A percentile compares a stretch with the other conserved stretches of the same genome.
Evolutionary conservation across 768 basidiomycete species (phyloP).

Genomic region (Dendrothele bispora): DNA sequence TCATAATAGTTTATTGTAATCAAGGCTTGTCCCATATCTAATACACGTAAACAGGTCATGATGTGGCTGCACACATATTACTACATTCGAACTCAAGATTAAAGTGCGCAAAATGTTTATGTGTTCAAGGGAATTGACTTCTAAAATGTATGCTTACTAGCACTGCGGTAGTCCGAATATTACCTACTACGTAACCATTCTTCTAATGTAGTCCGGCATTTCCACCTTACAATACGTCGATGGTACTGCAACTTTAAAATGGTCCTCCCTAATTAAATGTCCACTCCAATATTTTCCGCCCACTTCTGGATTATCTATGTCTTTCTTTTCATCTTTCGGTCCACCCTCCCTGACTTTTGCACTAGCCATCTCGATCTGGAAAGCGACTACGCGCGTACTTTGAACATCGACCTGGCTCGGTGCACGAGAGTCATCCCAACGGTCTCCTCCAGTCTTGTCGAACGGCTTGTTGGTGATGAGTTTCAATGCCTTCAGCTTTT

Average conservation of each 20-base stretch:
- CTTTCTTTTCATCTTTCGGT: constrained; percentile 20
- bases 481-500: constrained; percentile 24
- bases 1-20: too few species aligned
- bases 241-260: neutral
- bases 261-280: neutral
- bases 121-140: too few species aligned
- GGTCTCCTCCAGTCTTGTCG: constrained; percentile 14
- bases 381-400: constrained; percentile 22
- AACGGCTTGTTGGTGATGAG: constrained; percentile 19
- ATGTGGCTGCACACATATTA: too few species aligned
- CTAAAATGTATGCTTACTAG: too few species aligned
- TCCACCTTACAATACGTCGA: neutral
- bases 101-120: too few species aligned
- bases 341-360: constrained; percentile 23
- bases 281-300: constrained; percentile 23
- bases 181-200: too few species aligned
- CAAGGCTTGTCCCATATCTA: too few species aligned
- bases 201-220: neutral
- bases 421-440: constrained; percentile 26
- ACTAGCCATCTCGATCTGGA: constrained; percentile 27
- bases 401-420: constrained; percentile 23
- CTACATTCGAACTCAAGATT: too few species aligned
- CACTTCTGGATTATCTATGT: constrained; percentile 18
- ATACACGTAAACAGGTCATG: too few species aligned
- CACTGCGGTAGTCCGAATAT: too few species aligned